phyloP scores from a whole-genome alignment of 495 filamentous ascomycete genomes.

The Chaetomidium leptoderma region DNA sequence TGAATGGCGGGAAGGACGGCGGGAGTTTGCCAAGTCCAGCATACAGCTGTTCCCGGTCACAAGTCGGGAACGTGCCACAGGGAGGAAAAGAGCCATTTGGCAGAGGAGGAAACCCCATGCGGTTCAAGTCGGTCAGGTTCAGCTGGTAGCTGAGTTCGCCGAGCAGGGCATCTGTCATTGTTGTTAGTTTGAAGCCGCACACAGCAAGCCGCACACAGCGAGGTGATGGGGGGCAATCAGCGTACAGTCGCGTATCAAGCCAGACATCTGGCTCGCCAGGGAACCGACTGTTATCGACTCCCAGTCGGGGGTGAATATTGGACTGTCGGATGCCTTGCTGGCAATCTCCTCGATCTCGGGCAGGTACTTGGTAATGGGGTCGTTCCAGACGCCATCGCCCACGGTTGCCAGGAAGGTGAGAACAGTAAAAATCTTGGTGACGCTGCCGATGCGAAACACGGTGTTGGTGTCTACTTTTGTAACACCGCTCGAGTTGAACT shows the following conservation, averaged over 20 bases:
- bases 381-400: constrained; percentile 37
- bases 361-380: constrained; percentile 47
- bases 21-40: constrained; percentile 32
- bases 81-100: constrained; percentile 43
- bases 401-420: constrained; percentile 40
- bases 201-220: too few relatives aligned
- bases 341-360: constrained; percentile 47
- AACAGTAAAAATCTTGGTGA: constrained; percentile 49
- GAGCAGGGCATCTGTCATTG: constrained; percentile 35
- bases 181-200: neutral
- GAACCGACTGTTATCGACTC: constrained; percentile 52
- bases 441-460: constrained; percentile 47
- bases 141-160: constrained; percentile 40
- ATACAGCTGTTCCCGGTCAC: constrained; percentile 40
- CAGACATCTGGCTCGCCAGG: constrained; percentile 51
- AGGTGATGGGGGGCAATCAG: neutral
- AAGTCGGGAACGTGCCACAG: constrained; percentile 39
- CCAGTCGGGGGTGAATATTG: constrained; percentile 46
- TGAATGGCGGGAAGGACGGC: constrained; percentile 34
- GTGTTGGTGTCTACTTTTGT: constrained; percentile 40
- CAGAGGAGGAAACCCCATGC: constrained; percentile 34
- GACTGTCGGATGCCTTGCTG: constrained; percentile 33
- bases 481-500: constrained; percentile 38
- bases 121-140: constrained; percentile 21
- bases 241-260: constrained; percentile 45